phyloP scores from a whole-genome alignment of 2,329 filamentous ascomycete genomes.

The Monosporascus sp. region DNA sequence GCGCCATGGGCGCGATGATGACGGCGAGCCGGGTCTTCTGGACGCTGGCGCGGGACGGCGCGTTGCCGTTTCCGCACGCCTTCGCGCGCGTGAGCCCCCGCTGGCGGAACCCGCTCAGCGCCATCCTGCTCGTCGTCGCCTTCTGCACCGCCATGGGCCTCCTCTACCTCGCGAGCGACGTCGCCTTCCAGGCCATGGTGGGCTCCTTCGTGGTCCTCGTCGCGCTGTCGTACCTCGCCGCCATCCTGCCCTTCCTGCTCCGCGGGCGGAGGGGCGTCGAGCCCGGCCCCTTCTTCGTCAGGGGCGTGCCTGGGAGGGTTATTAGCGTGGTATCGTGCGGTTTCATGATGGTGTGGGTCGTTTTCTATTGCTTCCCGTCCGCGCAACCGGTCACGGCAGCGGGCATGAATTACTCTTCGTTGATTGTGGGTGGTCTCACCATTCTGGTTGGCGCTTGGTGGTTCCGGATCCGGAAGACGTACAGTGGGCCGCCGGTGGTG shows the following conservation, averaged over 20 bases:
- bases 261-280: slow-evolving; percentile 39
- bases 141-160: slow-evolving; percentile 48
- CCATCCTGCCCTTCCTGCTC: slow-evolving; percentile 55
- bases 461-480: slow-evolving; percentile 17
- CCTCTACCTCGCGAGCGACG: slow-evolving; percentile 62
- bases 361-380: slow-evolving; percentile 60
- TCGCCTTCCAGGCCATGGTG: slow-evolving; percentile 64
- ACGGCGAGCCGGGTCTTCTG: slow-evolving; percentile 36
- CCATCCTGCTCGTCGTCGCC: slow-evolving; percentile 20
- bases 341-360: slow-evolving; percentile 57
- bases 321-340: slow-evolving; percentile 48
- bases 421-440: slow-evolving; percentile 40
- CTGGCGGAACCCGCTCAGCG: slow-evolving; percentile 34
- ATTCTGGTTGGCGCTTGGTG: slow-evolving; percentile 37
- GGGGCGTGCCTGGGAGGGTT: slow-evolving; percentile 38
- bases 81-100: slow-evolving; percentile 18
- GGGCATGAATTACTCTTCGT: slow-evolving; percentile 49
- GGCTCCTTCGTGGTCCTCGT: slow-evolving; percentile 33
- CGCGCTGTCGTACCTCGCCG: slow-evolving; percentile 51
- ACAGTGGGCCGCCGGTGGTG: background rate
- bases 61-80: slow-evolving; percentile 26
- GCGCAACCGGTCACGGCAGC: slow-evolving; percentile 37
- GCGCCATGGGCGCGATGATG: slow-evolving; percentile 32
- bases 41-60: slow-evolving; percentile 36
- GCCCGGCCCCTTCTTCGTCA: slow-evolving; percentile 57